Percentiles rank a stretch among this genome's conserved stretches.
Evolutionary conservation across 176 grass and related monocot species (phyloP).

Genomic region (Carex cristatella): DNA sequence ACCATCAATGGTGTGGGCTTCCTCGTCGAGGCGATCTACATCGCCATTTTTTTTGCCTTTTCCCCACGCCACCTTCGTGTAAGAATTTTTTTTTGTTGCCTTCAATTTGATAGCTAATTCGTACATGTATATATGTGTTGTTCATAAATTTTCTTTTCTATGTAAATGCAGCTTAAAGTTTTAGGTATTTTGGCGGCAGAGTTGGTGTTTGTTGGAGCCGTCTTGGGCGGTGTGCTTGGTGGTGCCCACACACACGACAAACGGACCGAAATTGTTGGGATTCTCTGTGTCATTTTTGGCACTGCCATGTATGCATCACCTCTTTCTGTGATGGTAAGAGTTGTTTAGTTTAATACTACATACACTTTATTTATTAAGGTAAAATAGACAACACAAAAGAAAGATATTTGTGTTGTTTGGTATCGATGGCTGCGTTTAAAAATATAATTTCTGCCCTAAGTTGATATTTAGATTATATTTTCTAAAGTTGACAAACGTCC

Average conservation of each 20-base stretch:
- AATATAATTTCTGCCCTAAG: too few species aligned
- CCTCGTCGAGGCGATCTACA: slow-evolving; percentile 45
- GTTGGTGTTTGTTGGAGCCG: slow-evolving; percentile 33
- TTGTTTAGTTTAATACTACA: not conserved
- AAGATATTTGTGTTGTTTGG: too few species aligned
- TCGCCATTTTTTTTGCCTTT: slow-evolving; percentile 48
- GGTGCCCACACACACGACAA: slow-evolving; percentile 33
- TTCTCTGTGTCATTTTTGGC: slow-evolving; percentile 57
- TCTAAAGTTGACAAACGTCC: not conserved
- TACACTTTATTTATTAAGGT: not conserved
- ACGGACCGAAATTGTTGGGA: slow-evolving; percentile 51
- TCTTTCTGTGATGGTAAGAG: slow-evolving; percentile 56
- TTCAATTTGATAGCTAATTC: not conserved
- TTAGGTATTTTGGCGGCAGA: slow-evolving; percentile 25
- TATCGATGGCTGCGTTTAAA: too few species aligned
- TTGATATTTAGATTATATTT: not conserved
- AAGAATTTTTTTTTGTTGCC: not conserved
- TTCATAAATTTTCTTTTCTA: not conserved
- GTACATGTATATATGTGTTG: not conserved
- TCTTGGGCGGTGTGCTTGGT: slow-evolving; percentile 27
- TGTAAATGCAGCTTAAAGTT: slow-evolving; percentile 37
- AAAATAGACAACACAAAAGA: not conserved
- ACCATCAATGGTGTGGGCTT: slow-evolving; percentile 74
- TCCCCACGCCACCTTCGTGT: slow-evolving; percentile 32
- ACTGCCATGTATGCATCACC: slow-evolving; percentile 60